phyloP scores from a whole-genome alignment of 2,329 filamentous ascomycete species.

The Fusarium siculi region DNA sequence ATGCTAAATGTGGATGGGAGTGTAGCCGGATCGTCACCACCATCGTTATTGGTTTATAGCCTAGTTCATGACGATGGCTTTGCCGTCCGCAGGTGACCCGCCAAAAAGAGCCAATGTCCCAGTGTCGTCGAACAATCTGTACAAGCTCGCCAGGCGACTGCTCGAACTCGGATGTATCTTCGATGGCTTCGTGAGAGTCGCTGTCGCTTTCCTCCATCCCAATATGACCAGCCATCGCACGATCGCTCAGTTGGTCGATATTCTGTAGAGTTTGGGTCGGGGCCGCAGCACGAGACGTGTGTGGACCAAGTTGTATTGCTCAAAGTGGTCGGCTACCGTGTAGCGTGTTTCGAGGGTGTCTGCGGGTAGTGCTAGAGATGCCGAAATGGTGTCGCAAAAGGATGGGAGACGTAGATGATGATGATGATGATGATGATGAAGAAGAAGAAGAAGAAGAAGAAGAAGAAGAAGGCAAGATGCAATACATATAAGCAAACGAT shows the following conservation, averaged over 20 bases:
- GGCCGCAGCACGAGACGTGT: not conserved
- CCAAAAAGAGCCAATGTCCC: not conserved
- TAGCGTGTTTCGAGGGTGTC: not conserved
- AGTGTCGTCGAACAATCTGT: not conserved
- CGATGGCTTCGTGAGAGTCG: not conserved
- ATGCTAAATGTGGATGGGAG: not conserved
- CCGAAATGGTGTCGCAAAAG: slow-evolving; percentile 21
- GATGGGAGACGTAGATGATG: not conserved
- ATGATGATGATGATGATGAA: slow-evolving; percentile 9
- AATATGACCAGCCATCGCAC: not conserved
- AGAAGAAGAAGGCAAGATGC: not conserved
- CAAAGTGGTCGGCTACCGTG: not conserved
- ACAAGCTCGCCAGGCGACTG: not conserved
- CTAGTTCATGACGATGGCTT: not conserved
- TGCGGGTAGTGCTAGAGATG: not conserved
- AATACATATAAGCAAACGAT: slow-evolving; percentile 13
- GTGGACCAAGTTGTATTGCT: not conserved
- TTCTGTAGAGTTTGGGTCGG: not conserved
- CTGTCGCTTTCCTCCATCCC: not conserved
- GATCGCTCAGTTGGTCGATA: not conserved
- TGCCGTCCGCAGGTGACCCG: not conserved
- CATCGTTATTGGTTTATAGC: not conserved
- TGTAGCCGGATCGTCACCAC: not conserved
- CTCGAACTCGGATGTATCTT: not conserved
- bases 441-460: not conserved